phyloP scores from a whole-genome alignment of 371 early-diverging fungal species.

The Mucor saturninus region DNA sequence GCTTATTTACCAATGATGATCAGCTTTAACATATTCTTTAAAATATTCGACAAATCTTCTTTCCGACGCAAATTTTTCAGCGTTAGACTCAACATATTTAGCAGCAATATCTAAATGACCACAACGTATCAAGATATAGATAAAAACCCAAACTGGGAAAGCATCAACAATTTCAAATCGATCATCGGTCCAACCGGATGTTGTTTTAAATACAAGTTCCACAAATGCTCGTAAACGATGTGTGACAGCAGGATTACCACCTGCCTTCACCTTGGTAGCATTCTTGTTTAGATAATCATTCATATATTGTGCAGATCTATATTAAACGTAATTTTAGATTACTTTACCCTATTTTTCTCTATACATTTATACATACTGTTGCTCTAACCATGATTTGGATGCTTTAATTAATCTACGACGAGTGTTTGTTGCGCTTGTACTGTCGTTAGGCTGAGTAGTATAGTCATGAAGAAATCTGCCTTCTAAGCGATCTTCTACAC shows the following conservation, averaged over 20 bases:
- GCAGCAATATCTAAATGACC: slow-evolving; percentile 72
- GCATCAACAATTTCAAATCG: slow-evolving; percentile 56
- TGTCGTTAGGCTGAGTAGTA: slow-evolving; percentile 9
- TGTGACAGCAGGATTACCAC: slow-evolving; percentile 26
- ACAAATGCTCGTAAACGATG: slow-evolving; percentile 28
- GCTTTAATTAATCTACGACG: slow-evolving; percentile 19
- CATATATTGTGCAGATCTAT: slow-evolving; percentile 9
- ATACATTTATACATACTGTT: slow-evolving; percentile 16
- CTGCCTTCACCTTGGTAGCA: slow-evolving; percentile 18
- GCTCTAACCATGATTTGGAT: slow-evolving; percentile 31
- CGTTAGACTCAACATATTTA: slow-evolving; percentile 63
- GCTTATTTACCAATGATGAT: slow-evolving; percentile 29
- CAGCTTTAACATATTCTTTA: slow-evolving; percentile 64
- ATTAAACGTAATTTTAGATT: not conserved
- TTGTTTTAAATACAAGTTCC: slow-evolving; percentile 16
- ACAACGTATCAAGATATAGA: slow-evolving; percentile 72
- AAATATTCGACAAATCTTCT: slow-evolving; percentile 70
- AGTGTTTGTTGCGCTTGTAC: slow-evolving; percentile 2
- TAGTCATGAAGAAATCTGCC: slow-evolving; percentile 22
- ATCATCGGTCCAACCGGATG: slow-evolving; percentile 22
- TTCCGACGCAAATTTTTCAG: slow-evolving; percentile 60
- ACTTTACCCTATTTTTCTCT: not conserved
- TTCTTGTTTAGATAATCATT: slow-evolving; percentile 21
- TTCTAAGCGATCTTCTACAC: slow-evolving; percentile 7
- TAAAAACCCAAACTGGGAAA: slow-evolving; percentile 83